Evolutionary conservation across 495 filamentous ascomycete genomes (phyloP).

Genomic region (Daldinia bambusicola): DNA sequence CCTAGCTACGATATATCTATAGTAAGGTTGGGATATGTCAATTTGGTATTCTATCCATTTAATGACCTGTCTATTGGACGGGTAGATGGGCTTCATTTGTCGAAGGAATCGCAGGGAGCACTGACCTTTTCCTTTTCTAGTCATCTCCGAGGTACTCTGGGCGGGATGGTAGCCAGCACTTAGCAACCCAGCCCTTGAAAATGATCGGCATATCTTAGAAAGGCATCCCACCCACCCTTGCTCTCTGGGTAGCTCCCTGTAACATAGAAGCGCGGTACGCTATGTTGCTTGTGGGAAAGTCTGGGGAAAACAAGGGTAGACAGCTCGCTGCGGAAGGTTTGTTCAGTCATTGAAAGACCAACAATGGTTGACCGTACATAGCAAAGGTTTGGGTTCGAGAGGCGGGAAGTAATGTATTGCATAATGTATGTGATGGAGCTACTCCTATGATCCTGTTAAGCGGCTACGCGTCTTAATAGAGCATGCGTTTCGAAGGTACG

Average conservation of each 20-base stretch:
- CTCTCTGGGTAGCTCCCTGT: conserved; percentile 23
- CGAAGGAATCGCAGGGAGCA: conserved; percentile 32
- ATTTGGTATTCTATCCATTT: conserved; percentile 31
- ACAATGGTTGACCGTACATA: background rate
- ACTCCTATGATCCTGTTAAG: background rate
- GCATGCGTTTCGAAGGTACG: background rate
- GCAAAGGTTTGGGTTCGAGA: background rate
- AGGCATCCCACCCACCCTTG: conserved; percentile 39
- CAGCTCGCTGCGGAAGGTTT: background rate
- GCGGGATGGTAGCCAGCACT: conserved; percentile 12
- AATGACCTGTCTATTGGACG: conserved; percentile 30
- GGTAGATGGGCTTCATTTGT: conserved; percentile 38
- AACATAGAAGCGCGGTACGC: conserved; percentile 36
- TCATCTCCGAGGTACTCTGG: conserved; percentile 24
- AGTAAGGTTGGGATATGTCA: conserved; percentile 22
- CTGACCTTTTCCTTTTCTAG: conserved; percentile 38
- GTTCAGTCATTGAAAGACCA: background rate
- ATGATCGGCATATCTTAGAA: conserved; percentile 45
- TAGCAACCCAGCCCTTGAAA: conserved; percentile 26
- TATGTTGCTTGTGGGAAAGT: conserved; percentile 35
- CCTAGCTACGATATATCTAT: conserved; percentile 4
- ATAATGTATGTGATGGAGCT: background rate
- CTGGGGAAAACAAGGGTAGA: conserved; percentile 44
- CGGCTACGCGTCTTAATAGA: background rate
- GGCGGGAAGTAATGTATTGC: background rate